Evolutionary conservation across 805 yeast species (phyloP), one percentile per base, ranked within the genome.

Genomic region (Kodamaea kakaduensis): DNA sequence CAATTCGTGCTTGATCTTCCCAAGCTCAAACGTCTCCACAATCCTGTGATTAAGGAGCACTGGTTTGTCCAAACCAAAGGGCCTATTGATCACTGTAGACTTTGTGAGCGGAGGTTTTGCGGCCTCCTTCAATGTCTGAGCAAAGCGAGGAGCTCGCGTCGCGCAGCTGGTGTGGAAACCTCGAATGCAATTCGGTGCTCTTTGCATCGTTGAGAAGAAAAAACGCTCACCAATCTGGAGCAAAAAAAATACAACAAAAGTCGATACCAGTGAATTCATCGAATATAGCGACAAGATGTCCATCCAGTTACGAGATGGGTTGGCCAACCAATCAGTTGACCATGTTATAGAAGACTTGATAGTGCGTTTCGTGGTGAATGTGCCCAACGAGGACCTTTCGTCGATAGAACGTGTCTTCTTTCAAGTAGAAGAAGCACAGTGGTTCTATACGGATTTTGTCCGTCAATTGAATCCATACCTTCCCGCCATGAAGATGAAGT

Each of bases 341-440:
- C 73, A 81, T 47, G 84, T 79, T 1, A 64, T 87, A 22, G 96
- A 86, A 54, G 98, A 93, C 55, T 67, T 93, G 22, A 69, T 87
- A 12, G 97, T 86, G 33, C 69, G 98, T 43, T 93, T 93, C 53
- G 80, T 94, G 32, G 75, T 89, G 39, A 93, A 93, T 66, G 84
- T 89, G 34, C 97, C 98, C 7, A 76, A 78, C 4, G 97, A 90
- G 51, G 98, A 93, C 57, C 64, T 90, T 34, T 77, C 93, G 21
- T 74, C 89, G 10, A 73, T 80, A 18, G 90, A 64, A 42, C 71
- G 98, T 52, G 83, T 89, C 17, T 76, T 88, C 52, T 93, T 93
- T 64, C 95, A 89, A 56, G 81, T 93, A 26, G 99, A 93, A 66
- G 97, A 93, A 59, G 98, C 98, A 2, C 96, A 88, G 48, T 93